A percentile compares a stretch with the other conserved stretches of the same genome.
Conservation (phyloP, 495 filamentous ascomycete species). For the Hypoxylon fuscum region DNA sequence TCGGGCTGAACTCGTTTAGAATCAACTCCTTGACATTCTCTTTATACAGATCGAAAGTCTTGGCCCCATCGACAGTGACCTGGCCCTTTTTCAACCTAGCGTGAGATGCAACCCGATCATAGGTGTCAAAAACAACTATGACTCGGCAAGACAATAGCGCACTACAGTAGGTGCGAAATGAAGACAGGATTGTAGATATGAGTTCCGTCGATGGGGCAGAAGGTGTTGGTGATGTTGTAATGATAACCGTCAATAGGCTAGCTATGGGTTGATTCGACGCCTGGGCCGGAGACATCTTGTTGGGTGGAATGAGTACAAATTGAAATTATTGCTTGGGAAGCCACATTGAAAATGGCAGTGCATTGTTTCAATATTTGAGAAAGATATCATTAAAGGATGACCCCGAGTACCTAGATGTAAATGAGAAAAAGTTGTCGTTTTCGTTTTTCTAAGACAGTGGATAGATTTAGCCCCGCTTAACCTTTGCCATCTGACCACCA, state of each 20-base stretch:
- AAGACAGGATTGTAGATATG: constrained; percentile 47
- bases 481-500: too few species aligned
- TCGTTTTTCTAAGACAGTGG: too few species aligned
- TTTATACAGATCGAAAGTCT: constrained; percentile 50
- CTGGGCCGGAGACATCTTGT: constrained; percentile 9
- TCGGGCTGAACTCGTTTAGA: constrained; percentile 40
- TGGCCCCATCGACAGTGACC: constrained; percentile 52
- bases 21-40: constrained; percentile 50
- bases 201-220: constrained; percentile 58
- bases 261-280: constrained; percentile 5
- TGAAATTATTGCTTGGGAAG: too few species aligned
- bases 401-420: too few species aligned
- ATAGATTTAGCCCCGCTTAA: too few species aligned
- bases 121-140: constrained; percentile 57
- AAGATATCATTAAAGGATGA: too few species aligned
- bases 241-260: constrained; percentile 52
- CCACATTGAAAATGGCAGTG: too few species aligned
- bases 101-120: constrained; percentile 48
- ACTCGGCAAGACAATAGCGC: constrained; percentile 46
- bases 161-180: constrained; percentile 51
- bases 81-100: constrained; percentile 56
- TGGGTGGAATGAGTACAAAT: neutral
- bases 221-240: constrained; percentile 60
- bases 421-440: too few species aligned
- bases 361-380: too few species aligned